Evolutionary conservation across 352 stramenopile genomes (phyloP).

Genomic region (Pelagophyceae sp.): DNA sequence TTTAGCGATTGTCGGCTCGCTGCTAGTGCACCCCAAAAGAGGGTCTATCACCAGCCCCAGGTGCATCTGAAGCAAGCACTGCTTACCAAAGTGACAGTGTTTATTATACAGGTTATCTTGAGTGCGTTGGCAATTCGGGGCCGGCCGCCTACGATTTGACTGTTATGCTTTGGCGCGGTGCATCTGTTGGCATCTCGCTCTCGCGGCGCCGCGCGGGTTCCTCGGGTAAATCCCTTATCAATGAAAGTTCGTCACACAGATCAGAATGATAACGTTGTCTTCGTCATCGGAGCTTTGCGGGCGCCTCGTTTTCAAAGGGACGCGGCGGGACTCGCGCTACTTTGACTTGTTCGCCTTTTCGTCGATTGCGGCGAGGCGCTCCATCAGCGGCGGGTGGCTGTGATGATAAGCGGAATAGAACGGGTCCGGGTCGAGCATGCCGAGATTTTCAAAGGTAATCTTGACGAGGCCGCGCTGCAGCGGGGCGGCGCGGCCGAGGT

Average conservation of each 20-base stretch:
- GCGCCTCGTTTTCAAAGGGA: neutral
- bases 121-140: no score
- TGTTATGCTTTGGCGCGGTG: no score
- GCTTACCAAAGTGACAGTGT: no score
- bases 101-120: no score
- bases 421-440: conserved; percentile 87
- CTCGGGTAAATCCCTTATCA: conserved; percentile 16
- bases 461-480: conserved; percentile 89
- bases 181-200: no score
- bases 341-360: conserved; percentile 42
- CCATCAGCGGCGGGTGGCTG: conserved; percentile 87
- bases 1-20: no score
- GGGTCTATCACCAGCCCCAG: no score
- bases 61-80: no score
- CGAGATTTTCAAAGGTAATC: conserved; percentile 91
- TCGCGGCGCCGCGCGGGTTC: no score
- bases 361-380: conserved; percentile 87
- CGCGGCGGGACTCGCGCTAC: neutral
- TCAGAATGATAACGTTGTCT: neutral
- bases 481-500: conserved; percentile 71
- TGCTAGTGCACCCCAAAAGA: no score
- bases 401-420: conserved; percentile 94
- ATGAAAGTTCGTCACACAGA: neutral
- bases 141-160: no score
- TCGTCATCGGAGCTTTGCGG: neutral